Conservation (phyloP, 2,329 filamentous ascomycete genomes). For the Aspergillus nomiae region DNA sequence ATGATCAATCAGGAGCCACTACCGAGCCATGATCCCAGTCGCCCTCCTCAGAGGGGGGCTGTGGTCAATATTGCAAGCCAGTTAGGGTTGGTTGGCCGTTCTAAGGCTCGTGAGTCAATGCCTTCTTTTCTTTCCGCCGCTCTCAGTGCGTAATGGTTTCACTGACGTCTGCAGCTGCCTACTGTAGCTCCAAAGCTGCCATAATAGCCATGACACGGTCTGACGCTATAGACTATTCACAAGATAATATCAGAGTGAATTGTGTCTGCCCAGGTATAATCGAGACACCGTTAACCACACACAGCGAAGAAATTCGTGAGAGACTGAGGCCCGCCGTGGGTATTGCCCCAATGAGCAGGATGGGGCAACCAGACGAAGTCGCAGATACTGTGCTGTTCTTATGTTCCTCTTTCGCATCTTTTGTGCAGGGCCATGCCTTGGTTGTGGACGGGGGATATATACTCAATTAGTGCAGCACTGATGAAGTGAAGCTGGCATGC, state of each 20-base stretch:
- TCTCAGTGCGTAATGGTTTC: neutral
- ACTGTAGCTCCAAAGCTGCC: conserved; percentile 61
- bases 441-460: conserved; percentile 58
- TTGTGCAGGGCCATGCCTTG: conserved; percentile 55
- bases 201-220: conserved; percentile 60
- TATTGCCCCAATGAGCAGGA: conserved; percentile 55
- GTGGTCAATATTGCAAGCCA: conserved; percentile 58
- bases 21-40: conserved; percentile 37
- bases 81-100: conserved; percentile 53
- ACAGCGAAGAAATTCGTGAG: conserved; percentile 41
- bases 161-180: conserved; percentile 46
- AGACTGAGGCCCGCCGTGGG: conserved; percentile 46
- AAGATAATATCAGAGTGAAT: conserved; percentile 35
- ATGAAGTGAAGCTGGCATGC: neutral
- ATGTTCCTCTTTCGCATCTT: conserved; percentile 52
- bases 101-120: conserved; percentile 45
- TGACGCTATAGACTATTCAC: conserved; percentile 60
- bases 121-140: neutral
- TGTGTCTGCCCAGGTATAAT: conserved; percentile 47
- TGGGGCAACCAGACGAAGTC: conserved; percentile 54
- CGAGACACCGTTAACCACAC: conserved; percentile 51
- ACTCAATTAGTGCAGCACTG: conserved; percentile 33
- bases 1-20: conserved; percentile 53
- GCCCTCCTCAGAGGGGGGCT: conserved; percentile 47
- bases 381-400: conserved; percentile 55